These are phyloP conservation scores for Pochonia chlamydosporia DNA, from an alignment of 2,329 filamentous ascomycete genomes.

Conservation along the genomic window DNA sequence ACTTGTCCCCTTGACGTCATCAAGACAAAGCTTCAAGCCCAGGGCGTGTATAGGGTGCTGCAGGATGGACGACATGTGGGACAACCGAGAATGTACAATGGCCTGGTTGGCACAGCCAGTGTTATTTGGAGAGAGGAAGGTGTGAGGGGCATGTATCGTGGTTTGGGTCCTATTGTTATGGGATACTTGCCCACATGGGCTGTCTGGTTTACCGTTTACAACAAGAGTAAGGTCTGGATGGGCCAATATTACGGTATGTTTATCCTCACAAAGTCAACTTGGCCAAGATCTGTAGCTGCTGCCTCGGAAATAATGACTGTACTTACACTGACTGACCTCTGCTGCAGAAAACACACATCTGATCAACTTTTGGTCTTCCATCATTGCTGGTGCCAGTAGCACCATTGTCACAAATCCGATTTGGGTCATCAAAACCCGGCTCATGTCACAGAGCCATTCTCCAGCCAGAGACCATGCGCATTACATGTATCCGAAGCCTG, in stretches of 20 bases:
- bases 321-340: neutral
- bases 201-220: conserved; percentile 96
- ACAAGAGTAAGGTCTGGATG: conserved; percentile 74
- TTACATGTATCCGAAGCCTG: conserved; percentile 40
- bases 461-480: conserved; percentile 39
- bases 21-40: conserved; percentile 95
- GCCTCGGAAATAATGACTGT: neutral
- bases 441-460: conserved; percentile 83
- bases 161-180: conserved; percentile 87
- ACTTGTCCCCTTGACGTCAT: conserved; percentile 98
- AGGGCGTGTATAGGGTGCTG: conserved; percentile 68
- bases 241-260: conserved; percentile 57
- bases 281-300: neutral
- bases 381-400: conserved; percentile 85
- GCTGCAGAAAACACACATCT: conserved; percentile 64
- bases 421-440: conserved; percentile 97
- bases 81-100: conserved; percentile 66
- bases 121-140: conserved; percentile 88
- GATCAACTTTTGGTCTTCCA: conserved; percentile 81
- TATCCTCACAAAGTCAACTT: neutral
- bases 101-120: conserved; percentile 77
- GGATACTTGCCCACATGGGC: conserved; percentile 98
- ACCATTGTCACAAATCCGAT: conserved; percentile 96
- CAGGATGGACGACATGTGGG: conserved; percentile 43
- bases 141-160: conserved; percentile 83